These are phyloP conservation scores for Bryoglossum gracile DNA, from an alignment of 495 filamentous ascomycete genomes.

Conservation along the genomic window DNA sequence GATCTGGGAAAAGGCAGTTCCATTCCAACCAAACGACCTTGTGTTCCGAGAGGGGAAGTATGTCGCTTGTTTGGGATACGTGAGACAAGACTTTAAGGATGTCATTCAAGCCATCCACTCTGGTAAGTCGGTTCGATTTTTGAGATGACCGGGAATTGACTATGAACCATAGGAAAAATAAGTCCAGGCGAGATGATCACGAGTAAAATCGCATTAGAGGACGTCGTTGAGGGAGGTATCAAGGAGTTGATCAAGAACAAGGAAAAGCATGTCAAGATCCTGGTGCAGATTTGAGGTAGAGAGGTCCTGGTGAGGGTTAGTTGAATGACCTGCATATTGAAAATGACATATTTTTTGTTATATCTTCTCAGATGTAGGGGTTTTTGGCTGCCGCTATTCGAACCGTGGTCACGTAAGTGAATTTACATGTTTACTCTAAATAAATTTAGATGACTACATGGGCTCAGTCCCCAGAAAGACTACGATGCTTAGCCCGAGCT, in stretches of 20 bases:
- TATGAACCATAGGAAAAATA: conserved; percentile 35
- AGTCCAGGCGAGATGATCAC: conserved; percentile 55
- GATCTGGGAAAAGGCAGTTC: conserved; percentile 49
- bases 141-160: neutral
- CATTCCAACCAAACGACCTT: conserved; percentile 41
- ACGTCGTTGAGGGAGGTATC: conserved; percentile 52
- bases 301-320: neutral
- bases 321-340: no score
- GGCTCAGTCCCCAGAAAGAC: no score
- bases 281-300: conserved; percentile 33
- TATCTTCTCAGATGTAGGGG: no score
- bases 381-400: no score
- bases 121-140: conserved; percentile 26
- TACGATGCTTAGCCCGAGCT: no score
- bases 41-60: conserved; percentile 41
- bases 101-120: conserved; percentile 46
- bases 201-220: conserved; percentile 41
- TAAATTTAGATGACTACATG: no score
- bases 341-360: no score
- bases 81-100: conserved; percentile 45
- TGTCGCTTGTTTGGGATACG: conserved; percentile 46
- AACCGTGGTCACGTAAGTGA: no score
- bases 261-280: conserved; percentile 50
- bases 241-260: conserved; percentile 47
- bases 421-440: no score